phyloP scores from a whole-genome alignment of 257 asterid species.

The Echites panduratus region DNA sequence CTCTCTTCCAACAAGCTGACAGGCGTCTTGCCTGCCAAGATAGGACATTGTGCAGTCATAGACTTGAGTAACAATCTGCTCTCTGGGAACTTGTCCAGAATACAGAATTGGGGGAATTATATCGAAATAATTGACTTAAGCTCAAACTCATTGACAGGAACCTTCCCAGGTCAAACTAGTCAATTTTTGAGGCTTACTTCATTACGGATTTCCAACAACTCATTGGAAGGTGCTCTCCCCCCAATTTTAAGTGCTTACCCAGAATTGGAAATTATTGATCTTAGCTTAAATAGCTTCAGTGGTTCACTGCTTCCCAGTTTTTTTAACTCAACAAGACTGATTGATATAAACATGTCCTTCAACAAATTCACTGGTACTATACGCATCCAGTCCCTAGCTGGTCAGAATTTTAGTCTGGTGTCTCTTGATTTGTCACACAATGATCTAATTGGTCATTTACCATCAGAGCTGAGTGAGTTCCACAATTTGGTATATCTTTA shows the following conservation, averaged over 20 bases:
- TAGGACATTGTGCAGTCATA: constrained; percentile 61
- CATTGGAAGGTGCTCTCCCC: constrained; percentile 62
- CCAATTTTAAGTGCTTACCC: constrained; percentile 55
- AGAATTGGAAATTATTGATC: constrained; percentile 47
- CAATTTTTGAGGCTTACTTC: constrained; percentile 75
- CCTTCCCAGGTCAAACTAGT: constrained; percentile 51
- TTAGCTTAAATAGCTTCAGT: constrained; percentile 54
- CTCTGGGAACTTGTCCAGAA: constrained; percentile 61
- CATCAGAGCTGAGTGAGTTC: constrained; percentile 48
- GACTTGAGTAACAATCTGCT: constrained; percentile 70
- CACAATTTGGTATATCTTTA: constrained; percentile 45
- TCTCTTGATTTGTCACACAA: constrained; percentile 68
- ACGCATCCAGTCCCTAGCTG: constrained; percentile 29
- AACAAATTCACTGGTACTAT: constrained; percentile 56
- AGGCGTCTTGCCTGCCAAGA: constrained; percentile 62
- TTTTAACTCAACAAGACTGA: constrained; percentile 46
- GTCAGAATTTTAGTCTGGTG: constrained; percentile 34
- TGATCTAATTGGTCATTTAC: constrained; percentile 47
- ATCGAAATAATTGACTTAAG: constrained; percentile 59
- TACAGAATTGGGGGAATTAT: constrained; percentile 76
- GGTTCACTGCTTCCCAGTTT: constrained; percentile 59
- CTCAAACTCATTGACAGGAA: constrained; percentile 58
- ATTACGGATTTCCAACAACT: constrained; percentile 66
- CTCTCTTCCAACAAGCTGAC: constrained; percentile 66
- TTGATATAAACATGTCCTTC: constrained; percentile 50